These are phyloP conservation scores for Mycena vitilis DNA, from an alignment of 768 basidiomycete species.

Conservation along the genomic window DNA sequence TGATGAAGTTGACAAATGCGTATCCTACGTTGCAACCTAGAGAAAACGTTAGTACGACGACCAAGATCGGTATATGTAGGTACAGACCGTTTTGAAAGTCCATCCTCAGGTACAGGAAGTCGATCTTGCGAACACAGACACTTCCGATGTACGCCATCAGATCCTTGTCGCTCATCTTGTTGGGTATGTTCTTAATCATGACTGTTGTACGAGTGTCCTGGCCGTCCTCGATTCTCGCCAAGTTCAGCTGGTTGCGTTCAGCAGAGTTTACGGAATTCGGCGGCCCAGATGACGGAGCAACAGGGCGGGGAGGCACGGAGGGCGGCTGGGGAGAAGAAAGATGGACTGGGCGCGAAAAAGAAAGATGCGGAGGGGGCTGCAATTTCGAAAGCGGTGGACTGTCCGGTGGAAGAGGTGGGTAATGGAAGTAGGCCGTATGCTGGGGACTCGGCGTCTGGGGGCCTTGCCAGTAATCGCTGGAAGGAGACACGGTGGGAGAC, in stretches of 20 bases:
- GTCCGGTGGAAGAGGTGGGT: conserved; percentile 32
- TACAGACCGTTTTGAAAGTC: conserved; percentile 82
- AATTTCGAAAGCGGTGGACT: conserved; percentile 25
- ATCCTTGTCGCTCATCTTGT: conserved; percentile 88
- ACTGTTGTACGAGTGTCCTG: conserved; percentile 85
- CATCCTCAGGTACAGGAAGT: conserved; percentile 91
- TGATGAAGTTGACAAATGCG: conserved; percentile 92
- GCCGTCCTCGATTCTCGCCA: conserved; percentile 80
- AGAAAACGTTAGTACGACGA: background rate
- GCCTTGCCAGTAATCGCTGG: conserved; percentile 34
- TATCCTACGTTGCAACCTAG: conserved; percentile 83
- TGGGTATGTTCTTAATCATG: conserved; percentile 94
- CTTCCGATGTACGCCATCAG: conserved; percentile 73
- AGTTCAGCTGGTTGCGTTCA: conserved; percentile 71
- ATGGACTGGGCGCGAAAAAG: conserved; percentile 15
- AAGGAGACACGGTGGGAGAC: conserved; percentile 4
- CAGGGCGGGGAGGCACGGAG: conserved; percentile 6
- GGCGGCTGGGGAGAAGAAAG: conserved; percentile 18
- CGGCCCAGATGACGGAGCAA: conserved; percentile 7
- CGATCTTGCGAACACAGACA: conserved; percentile 81
- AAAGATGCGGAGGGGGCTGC: conserved; percentile 16
- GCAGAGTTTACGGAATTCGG: conserved; percentile 22
- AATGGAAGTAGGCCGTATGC: conserved; percentile 29
- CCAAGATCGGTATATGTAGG: conserved; percentile 21
- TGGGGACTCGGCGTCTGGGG: conserved; percentile 23